Evolutionary conservation across 2,329 filamentous ascomycete genomes (phyloP), one percentile per base, ranked within the genome.

Genomic region (Sarocladiaceae sp.): DNA sequence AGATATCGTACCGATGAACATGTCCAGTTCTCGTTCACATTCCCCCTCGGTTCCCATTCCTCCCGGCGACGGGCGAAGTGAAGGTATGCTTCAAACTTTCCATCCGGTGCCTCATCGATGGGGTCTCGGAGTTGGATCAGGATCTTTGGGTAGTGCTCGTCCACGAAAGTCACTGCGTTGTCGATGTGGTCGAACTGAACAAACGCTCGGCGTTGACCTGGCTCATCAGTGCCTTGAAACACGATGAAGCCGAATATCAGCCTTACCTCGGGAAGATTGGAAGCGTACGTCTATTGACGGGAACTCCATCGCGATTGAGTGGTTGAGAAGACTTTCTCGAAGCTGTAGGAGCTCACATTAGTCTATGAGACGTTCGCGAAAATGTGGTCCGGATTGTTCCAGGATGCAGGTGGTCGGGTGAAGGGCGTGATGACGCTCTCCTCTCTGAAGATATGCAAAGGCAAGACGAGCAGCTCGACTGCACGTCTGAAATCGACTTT

Each of bases 111-210:
- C 44, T 64, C 63, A 58, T 64, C 63, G 58, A 60, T 64, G 11
- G 60, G 51, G 16, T 65, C 55, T 23, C 55, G 51, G 46, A 69
- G 55, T 31, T 62, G 53, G 43, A 70, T 48, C 16, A 51, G 49
- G 43, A 70, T 52, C 49, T 62, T 63, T 45, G 67, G 67, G 51
- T 63, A 68, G 51, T 69, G 59, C 49, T 62, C 58, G 53, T 66
- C 64, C 49, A 72, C 57, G 54, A 73, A 68, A 44, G 59, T 47
- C 45, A 63, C 45, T 44, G 70, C 60, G 50, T 70, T 53, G 42
- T 66, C 58, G 39, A 69, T 47, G 48, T 63, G 49, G 47, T 63
- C 53, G 49, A 72, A 65, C 50, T 70, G 58, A 27, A 72, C 59
- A 54, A 69, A 70, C 16, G 68, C 64, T 35, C 66, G 60, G 27